Evolutionary conservation across 805 yeast genomes (phyloP).

Genomic region (Cyberlindnera amylophila): DNA sequence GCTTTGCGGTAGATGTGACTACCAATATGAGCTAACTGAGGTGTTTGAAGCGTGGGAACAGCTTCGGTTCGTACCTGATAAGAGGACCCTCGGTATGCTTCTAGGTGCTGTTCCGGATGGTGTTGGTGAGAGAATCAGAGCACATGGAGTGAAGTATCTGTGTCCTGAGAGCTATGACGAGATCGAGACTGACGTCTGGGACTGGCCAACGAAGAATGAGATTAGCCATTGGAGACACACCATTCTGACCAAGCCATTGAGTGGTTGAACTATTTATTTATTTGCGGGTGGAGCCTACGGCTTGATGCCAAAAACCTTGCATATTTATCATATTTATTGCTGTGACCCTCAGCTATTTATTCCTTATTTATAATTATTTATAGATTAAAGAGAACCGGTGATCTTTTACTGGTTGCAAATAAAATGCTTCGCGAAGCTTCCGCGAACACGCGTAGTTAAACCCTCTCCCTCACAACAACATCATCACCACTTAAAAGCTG

Average conservation of each 20-base stretch:
- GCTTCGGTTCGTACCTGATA: constrained; percentile 40
- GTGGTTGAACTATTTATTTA: background rate
- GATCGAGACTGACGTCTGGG: constrained; percentile 26
- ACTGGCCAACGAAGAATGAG: constrained; percentile 34
- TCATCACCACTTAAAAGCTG: no score
- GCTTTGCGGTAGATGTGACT: constrained; percentile 44
- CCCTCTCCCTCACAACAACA: no score
- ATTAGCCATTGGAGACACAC: constrained; percentile 18
- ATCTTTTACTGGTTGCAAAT: no score
- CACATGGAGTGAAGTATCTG: constrained; percentile 28
- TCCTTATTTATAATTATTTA: background rate
- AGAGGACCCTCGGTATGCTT: constrained; percentile 36
- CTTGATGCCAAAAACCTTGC: no score
- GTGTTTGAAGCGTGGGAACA: constrained; percentile 54
- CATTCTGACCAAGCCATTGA: background rate
- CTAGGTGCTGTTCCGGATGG: constrained; percentile 27
- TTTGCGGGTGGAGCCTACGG: no score
- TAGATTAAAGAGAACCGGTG: no score
- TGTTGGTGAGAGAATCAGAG: constrained; percentile 34
- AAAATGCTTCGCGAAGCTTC: no score
- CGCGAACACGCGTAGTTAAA: no score
- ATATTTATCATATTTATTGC: constrained; percentile 5
- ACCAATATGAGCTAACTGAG: constrained; percentile 44
- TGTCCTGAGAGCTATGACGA: constrained; percentile 12
- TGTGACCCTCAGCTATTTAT: constrained; percentile 1